A percentile compares a stretch with the other conserved stretches of the same genome.
Evolutionary conservation across 371 early-diverging fungal species (phyloP).

Genomic region (Entomophthora muscae): DNA sequence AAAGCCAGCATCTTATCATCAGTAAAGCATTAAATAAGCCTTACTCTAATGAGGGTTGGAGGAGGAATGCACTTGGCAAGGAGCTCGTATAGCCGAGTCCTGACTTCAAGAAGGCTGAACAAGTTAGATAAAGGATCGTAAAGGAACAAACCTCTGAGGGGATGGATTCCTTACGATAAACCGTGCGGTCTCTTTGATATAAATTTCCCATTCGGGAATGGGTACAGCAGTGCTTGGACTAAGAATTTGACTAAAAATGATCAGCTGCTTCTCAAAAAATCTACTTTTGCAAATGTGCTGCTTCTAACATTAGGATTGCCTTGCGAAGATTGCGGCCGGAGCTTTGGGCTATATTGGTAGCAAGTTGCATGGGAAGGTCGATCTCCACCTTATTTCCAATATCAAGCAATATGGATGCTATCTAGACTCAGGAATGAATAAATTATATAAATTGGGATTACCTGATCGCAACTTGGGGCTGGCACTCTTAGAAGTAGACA

Average conservation of each 20-base stretch:
- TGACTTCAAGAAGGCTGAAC: constrained; percentile 41
- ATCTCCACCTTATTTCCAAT: constrained; percentile 69
- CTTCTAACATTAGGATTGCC: constrained; percentile 80
- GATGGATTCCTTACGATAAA: constrained; percentile 56
- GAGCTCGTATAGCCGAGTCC: constrained; percentile 71
- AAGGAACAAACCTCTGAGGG: constrained; percentile 26
- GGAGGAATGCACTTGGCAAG: constrained; percentile 82
- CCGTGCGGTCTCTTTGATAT: constrained; percentile 44
- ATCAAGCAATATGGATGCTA: constrained; percentile 35
- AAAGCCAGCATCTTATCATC: constrained; percentile 38
- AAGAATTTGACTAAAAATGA: background rate
- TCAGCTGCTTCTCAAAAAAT: constrained; percentile 7
- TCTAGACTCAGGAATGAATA: constrained; percentile 16
- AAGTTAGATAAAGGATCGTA: constrained; percentile 1
- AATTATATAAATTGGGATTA: constrained; percentile 11
- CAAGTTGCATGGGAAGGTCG: constrained; percentile 38
- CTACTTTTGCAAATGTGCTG: constrained; percentile 56
- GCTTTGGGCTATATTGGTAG: constrained; percentile 40
- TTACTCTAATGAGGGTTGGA: constrained; percentile 54
- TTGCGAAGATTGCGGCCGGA: constrained; percentile 77
- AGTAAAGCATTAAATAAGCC: background rate
- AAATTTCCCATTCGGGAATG: constrained; percentile 81
- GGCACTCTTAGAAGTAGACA: constrained; percentile 85
- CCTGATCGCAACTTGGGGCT: constrained; percentile 56
- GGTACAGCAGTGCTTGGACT: constrained; percentile 18